Evolutionary conservation across 768 basidiomycete species (phyloP), one percentile per base, ranked within the genome.

Genomic region (Mycena albidolilacea): DNA sequence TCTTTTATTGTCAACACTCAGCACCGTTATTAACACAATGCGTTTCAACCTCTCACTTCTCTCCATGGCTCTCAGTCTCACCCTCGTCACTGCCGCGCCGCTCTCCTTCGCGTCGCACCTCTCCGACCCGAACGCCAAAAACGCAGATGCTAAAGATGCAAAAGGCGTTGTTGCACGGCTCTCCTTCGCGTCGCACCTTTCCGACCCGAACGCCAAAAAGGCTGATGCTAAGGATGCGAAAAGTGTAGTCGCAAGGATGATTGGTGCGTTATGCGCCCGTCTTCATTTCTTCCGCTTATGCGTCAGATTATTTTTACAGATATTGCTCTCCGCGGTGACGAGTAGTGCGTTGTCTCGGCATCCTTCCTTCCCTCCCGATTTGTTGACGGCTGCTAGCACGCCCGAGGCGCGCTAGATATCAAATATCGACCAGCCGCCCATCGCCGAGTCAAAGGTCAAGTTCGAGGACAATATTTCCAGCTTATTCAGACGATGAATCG

Each of bases 21-120:
- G 48, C 14, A 37, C 35, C 19, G 14, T 35, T 15, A 15, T 46
- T 30, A 30, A 4, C 46, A 64, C 41, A 14, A 70, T 70, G 69
- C 63, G 62, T 15, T 64, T 70, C 69, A 64, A 70, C 64, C 35
- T 70, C 57, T 38, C 63, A 1, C 44, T 70, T 19, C 38, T 64
- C 1, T 58, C 69, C 19, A 21, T 70, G 55, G 62, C 69, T 10
- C 55, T 66, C 12, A 41, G 52, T 10, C 9, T 65, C 35, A 38
- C 43, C 7, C 35, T 70, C 15, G 69, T 64, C 1, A 57, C 57
- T 6, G 69, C 69, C 4, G 69, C 62, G n/a, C 69, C 69, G 11
- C 38, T 69, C 11, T 64, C 63, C 37, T 21, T 35, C 30, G 52
- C 68, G 30, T 63, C 60, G 8, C 23, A 69, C 6, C 39, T 62